Evolutionary conservation across 1,284 basidiomycete genomes (phyloP).

Genomic region (Trichosporon ovoides): DNA sequence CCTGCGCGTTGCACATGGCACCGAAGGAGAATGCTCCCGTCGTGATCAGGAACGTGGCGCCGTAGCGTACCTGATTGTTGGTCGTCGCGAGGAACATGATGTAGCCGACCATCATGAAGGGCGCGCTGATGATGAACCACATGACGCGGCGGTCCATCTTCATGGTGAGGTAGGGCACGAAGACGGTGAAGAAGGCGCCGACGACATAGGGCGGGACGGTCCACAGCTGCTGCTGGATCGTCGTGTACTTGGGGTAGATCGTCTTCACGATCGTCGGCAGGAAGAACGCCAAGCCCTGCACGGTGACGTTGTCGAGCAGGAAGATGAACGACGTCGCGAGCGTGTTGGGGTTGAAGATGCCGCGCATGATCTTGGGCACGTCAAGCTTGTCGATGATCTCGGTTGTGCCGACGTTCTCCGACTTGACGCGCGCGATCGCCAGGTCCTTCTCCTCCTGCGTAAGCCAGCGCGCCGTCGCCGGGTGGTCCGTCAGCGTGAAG

Average conservation of each 20-base stretch:
- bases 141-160: slow-evolving; percentile 36
- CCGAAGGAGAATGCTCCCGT: slow-evolving; percentile 17
- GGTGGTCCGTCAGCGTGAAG: slow-evolving; percentile 13
- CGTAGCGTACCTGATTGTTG: slow-evolving; percentile 10
- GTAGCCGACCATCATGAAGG: slow-evolving; percentile 41
- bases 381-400: slow-evolving; percentile 13
- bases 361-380: slow-evolving; percentile 12
- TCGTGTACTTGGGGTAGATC: slow-evolving; percentile 19
- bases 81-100: slow-evolving; percentile 30
- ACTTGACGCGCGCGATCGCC: slow-evolving; percentile 4
- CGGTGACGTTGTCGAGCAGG: slow-evolving; percentile 10
- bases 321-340: slow-evolving; percentile 21
- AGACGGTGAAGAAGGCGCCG: slow-evolving; percentile 28
- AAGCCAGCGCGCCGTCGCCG: not conserved
- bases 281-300: slow-evolving; percentile 14
- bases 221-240: slow-evolving; percentile 29
- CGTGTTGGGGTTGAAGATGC: slow-evolving; percentile 24
- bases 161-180: slow-evolving; percentile 34
- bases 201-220: slow-evolving; percentile 32
- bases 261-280: slow-evolving; percentile 29
- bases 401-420: not conserved
- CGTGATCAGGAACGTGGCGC: slow-evolving; percentile 17
- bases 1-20: slow-evolving; percentile 14
- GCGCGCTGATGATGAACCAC: slow-evolving; percentile 29
- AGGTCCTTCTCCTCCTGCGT: slow-evolving; percentile 12